Conservation (phyloP, 192 early-diverging fungal species). For the Podila horticola region DNA sequence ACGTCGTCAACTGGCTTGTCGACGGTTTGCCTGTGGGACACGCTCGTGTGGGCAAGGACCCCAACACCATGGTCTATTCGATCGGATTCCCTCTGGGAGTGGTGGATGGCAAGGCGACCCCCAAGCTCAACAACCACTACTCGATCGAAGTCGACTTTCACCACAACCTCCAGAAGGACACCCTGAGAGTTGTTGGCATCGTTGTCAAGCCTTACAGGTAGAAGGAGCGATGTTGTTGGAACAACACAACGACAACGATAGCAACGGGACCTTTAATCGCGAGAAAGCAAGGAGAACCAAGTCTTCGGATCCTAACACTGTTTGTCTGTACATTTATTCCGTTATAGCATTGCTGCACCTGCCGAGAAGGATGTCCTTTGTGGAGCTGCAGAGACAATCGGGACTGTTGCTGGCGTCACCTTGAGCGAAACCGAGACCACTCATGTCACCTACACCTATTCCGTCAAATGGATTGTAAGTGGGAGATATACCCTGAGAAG, state of each 20-base stretch:
- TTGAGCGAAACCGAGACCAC: constrained; percentile 19
- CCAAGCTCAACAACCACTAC: constrained; percentile 88
- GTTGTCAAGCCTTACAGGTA: constrained; percentile 77
- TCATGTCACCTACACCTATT: constrained; percentile 71
- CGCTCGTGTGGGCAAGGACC: constrained; percentile 65
- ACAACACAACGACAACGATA: not conserved
- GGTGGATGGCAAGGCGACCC: constrained; percentile 4
- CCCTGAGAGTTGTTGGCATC: constrained; percentile 89
- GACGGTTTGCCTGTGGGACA: constrained; percentile 86
- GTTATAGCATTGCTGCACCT: constrained; percentile 10
- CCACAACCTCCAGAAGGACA: constrained; percentile 64
- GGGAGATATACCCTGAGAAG: not conserved
- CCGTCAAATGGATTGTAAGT: constrained; percentile 68
- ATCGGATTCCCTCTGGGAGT: constrained; percentile 87
- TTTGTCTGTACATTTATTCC: too few relatives aligned
- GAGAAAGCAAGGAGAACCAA: not conserved
- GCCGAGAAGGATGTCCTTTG: not conserved
- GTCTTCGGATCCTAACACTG: not conserved
- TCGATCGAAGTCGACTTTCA: constrained; percentile 89
- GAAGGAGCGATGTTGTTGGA: not conserved
- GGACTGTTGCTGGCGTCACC: not conserved
- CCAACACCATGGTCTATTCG: constrained; percentile 66
- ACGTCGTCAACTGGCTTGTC: constrained; percentile 86
- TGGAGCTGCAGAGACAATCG: not conserved
- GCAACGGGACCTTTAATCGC: not conserved